Conservation (phyloP, 768 basidiomycete genomes). For the Hygrophoropsis aurantiaca region DNA sequence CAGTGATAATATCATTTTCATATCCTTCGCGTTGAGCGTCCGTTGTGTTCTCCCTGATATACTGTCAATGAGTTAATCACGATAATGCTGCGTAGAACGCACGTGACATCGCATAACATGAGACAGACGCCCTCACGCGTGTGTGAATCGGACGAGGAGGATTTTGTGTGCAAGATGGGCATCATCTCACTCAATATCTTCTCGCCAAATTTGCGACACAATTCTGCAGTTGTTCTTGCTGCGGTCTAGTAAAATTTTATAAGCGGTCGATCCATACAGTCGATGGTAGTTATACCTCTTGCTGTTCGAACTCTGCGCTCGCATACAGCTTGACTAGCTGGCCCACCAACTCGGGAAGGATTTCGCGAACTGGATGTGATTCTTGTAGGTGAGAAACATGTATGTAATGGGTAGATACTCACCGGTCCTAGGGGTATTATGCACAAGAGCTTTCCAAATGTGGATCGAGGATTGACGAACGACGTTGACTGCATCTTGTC, state of each 20-base stretch:
- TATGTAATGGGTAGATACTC: slow-evolving; percentile 17
- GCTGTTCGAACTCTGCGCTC: slow-evolving; percentile 78
- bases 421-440: slow-evolving; percentile 93
- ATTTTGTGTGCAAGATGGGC: slow-evolving; percentile 68
- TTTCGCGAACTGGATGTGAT: slow-evolving; percentile 69
- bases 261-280: slow-evolving; percentile 1
- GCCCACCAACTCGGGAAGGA: slow-evolving; percentile 79
- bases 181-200: slow-evolving; percentile 84
- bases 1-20: slow-evolving; percentile 83
- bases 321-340: slow-evolving; percentile 81
- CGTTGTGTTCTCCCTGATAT: slow-evolving; percentile 72
- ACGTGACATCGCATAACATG: slow-evolving; percentile 88
- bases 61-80: slow-evolving; percentile 6
- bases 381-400: background rate
- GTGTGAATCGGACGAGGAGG: slow-evolving; percentile 58
- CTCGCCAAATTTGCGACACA: slow-evolving; percentile 96
- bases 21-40: slow-evolving; percentile 84
- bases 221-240: slow-evolving; percentile 80
- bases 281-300: slow-evolving; percentile 60
- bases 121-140: slow-evolving; percentile 86
- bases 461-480: slow-evolving; percentile 91
- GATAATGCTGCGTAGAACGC: slow-evolving; percentile 22
- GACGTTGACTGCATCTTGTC: slow-evolving; percentile 87
- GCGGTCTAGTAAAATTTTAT: slow-evolving; percentile 63
- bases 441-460: slow-evolving; percentile 97